phyloP scores from a whole-genome alignment of 495 filamentous ascomycete species.

The Wilcoxina mikolae region DNA sequence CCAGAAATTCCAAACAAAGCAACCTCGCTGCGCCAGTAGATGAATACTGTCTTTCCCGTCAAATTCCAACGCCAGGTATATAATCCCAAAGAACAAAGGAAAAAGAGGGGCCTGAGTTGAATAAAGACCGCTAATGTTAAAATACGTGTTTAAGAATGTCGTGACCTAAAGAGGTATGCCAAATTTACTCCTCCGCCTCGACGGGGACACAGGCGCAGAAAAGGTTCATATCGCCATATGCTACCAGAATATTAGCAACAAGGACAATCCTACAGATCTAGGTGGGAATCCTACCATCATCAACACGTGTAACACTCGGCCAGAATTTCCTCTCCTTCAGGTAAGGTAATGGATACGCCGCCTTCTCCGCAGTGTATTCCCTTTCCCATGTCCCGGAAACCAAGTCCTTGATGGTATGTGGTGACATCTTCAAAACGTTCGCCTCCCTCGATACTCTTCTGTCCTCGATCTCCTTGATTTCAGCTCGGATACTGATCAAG shows the following conservation, averaged over 20 bases:
- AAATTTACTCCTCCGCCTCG: slow-evolving; percentile 37
- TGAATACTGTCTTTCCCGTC: slow-evolving; percentile 27
- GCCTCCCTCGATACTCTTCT: slow-evolving; percentile 59
- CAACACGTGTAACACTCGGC: slow-evolving; percentile 75
- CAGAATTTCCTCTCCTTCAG: slow-evolving; percentile 97
- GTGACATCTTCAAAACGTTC: slow-evolving; percentile 89
- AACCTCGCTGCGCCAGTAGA: slow-evolving; percentile 18
- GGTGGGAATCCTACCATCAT: slow-evolving; percentile 54
- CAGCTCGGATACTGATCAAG: slow-evolving; percentile 70
- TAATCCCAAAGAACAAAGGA: slow-evolving; percentile 5
- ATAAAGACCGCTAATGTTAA: not conserved
- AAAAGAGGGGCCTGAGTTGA: slow-evolving; percentile 1
- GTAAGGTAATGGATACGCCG: slow-evolving; percentile 77
- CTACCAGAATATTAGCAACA: slow-evolving; percentile 40
- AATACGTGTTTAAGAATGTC: not conserved
- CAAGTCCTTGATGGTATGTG: slow-evolving; percentile 75
- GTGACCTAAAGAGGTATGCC: not conserved
- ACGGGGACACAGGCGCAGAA: slow-evolving; percentile 93
- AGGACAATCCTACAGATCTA: slow-evolving; percentile 9
- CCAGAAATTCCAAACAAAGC: slow-evolving; percentile 16
- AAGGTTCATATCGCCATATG: slow-evolving; percentile 81
- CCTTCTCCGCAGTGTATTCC: slow-evolving; percentile 63
- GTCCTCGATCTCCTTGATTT: slow-evolving; percentile 74
- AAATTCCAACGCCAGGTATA: not conserved
- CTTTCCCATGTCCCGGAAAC: slow-evolving; percentile 59